Conservation (phyloP, 768 basidiomycete genomes). For the Kwoniella dendrophila region DNA sequence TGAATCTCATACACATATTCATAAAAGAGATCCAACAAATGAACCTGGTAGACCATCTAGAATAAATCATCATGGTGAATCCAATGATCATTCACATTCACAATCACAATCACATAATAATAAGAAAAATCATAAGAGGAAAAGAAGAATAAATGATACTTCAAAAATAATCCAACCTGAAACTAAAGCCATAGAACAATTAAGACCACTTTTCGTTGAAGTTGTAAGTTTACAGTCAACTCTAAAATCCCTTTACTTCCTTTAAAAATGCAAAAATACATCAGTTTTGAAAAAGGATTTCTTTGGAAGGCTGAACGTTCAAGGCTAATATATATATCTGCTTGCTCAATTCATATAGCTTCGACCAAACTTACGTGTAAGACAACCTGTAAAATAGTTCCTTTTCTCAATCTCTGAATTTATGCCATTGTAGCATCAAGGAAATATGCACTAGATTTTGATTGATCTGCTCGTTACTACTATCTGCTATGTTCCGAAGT, state of each 20-base stretch:
- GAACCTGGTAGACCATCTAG: constrained; percentile 2
- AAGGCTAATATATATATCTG: not conserved
- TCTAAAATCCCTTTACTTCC: no score
- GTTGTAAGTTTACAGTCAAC: no score
- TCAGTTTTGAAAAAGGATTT: no score
- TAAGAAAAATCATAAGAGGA: not conserved
- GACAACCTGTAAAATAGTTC: no score
- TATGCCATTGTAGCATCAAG: no score
- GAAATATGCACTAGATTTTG: no score
- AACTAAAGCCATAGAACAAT: constrained; percentile 71
- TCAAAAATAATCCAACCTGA: constrained; percentile 81
- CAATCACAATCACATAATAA: not conserved
- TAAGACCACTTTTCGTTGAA: constrained; percentile 88
- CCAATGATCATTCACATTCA: not conserved
- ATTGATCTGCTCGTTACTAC: no score
- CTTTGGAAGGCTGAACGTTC: not conserved
- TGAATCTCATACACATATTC: not conserved
- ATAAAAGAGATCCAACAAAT: constrained; percentile 3
- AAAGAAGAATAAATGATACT: constrained; percentile 35
- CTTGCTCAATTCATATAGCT: constrained; percentile 1
- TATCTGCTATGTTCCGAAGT: no score
- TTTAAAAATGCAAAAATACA: no score
- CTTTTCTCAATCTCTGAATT: no score
- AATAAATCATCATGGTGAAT: not conserved
- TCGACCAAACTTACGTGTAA: constrained; percentile 12